Evolutionary conservation across 2,329 filamentous ascomycete genomes (phyloP), one percentile per base, ranked within the genome.

Genomic region (Penicillium corylophilum): DNA sequence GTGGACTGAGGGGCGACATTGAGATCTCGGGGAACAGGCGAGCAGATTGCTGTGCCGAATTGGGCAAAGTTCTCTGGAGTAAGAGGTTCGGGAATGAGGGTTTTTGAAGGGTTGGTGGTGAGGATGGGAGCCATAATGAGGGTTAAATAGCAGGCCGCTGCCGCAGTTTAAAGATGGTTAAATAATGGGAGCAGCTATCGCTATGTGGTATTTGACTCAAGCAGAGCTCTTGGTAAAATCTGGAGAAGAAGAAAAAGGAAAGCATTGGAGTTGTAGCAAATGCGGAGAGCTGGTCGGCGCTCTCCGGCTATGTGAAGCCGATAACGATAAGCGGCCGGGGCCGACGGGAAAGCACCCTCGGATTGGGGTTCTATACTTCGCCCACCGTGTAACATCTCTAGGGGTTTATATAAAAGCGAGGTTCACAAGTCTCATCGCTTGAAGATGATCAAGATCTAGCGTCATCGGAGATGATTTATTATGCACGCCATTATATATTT

Each of bases 21-120:
- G 58, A 84, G 68, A 64, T 77, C 72, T 39, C 82, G 80, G 54
- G 80, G 77, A 18, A 79, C 68, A 28, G 90, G 89, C 67, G 93
- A 90, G 67, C 85, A 77, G 61, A 96, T 82, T 42, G 94, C 90
- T 49, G 88, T 86, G 68, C 94, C 94, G 71, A 95, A 99, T 39
- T 83, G 79, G 13, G 84, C 77, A 73, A 96, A 97, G 46, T 82
- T 75, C 4, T 78, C 75, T 41, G 82, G 80, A 8, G 84, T 88
- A 46, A 96, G 82, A n/a, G 84, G 82, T 60, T 80, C 75, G 8
- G 88, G 81, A 22, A 76, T 76, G 60, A 94, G 67, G 61, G 55
- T 74, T 67, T 62, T 64, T 68, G 56, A 69, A 50, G 62, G 74
- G 60, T 64, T 62, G 35, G 64, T 58, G 41, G 63, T 58, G 51